Base-by-base conservation (phyloP, 768 basidiomycete species). In the Mycena rosella region DNA sequence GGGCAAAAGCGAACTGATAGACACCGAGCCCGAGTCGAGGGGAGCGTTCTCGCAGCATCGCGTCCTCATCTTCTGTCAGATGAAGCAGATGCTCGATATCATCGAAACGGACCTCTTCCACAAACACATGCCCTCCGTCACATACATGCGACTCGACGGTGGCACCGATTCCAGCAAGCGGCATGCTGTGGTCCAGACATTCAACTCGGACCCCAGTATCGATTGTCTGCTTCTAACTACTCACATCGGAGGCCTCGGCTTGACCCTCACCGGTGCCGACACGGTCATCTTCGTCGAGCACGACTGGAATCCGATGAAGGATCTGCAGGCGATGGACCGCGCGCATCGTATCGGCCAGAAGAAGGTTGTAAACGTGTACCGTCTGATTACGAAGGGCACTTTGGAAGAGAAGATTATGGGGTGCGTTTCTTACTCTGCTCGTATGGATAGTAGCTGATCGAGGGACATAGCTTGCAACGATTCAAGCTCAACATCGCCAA, bases 241-340 rank as follows among this genome's bases (percentile, higher is more conserved):
- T 0, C 96, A 96, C 73, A 97, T 99, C 49, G 98, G 98, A 63
- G 98, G 98, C 3, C 83, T 99, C 29, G 98, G 98, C 9, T 81
- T 99, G 75, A 99, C 97, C 22, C 82, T 99, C 70, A 99, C 98
- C 0, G 97, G 98, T 24, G 98, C 98, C 9, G 98, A 99, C 77
- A 99, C 98, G 0, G 98, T 99, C 64, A 98, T 99, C 70, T 99
- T 99, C 74, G 95, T 99, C 58, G 98, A 99, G 77, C 98, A 99
- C 74, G 98, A 99, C 78, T 99, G 98, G 98, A 99, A 99, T 78
- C 98, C 98, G 9, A 98, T 97, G 96, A 99, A 99, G 78, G 98
- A 99, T 82, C 82, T 99, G 8, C 98, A 99, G 76, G 98, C 98
- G 10, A 99, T 99, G 98, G 98, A 99, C 76, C 88, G 98, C 64